Conservation (phyloP, 1,139 yeast genomes). For the Diutina neorugosa region DNA sequence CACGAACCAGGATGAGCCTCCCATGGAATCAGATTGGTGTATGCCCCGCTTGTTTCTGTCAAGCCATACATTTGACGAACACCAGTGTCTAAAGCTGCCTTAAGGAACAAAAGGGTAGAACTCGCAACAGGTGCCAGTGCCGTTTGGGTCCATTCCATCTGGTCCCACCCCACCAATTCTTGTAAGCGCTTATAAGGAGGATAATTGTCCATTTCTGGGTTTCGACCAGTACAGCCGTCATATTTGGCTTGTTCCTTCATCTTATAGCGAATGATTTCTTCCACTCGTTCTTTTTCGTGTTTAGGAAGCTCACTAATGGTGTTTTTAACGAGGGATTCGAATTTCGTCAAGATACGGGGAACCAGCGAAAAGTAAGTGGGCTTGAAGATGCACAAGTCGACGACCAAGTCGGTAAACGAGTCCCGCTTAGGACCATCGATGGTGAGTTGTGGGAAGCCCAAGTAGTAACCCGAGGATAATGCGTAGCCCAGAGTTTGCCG, state of each 20-base stretch:
- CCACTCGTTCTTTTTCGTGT: neutral
- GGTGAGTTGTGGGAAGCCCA: slow-evolving; percentile 34
- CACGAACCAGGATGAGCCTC: slow-evolving; percentile 12
- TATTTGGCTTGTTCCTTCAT: slow-evolving; percentile 7
- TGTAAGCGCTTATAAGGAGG: slow-evolving; percentile 9
- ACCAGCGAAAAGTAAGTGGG: slow-evolving; percentile 17
- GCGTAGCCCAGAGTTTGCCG: slow-evolving; percentile 13
- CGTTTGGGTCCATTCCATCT: slow-evolving; percentile 12
- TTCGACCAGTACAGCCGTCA: slow-evolving; percentile 8
- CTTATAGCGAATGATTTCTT: slow-evolving; percentile 9
- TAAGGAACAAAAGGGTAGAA: slow-evolving; percentile 10
- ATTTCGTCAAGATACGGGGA: slow-evolving; percentile 25
- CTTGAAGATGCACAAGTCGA: slow-evolving; percentile 22
- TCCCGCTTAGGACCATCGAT: slow-evolving; percentile 6
- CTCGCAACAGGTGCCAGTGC: slow-evolving; percentile 14
- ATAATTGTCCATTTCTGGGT: slow-evolving; percentile 7
- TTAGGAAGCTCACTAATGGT: slow-evolving; percentile 6
- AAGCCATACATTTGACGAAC: slow-evolving; percentile 13
- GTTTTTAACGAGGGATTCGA: slow-evolving; percentile 15
- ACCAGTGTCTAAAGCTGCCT: slow-evolving; percentile 12
- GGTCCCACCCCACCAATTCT: slow-evolving; percentile 11
- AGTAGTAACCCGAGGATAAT: slow-evolving; percentile 21
- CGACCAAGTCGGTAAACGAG: slow-evolving; percentile 15
- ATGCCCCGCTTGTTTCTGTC: slow-evolving; percentile 12
- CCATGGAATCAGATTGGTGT: slow-evolving; percentile 7